These are phyloP conservation scores for Mycena venus DNA, from an alignment of 768 basidiomycete species.

Conservation along the genomic window DNA sequence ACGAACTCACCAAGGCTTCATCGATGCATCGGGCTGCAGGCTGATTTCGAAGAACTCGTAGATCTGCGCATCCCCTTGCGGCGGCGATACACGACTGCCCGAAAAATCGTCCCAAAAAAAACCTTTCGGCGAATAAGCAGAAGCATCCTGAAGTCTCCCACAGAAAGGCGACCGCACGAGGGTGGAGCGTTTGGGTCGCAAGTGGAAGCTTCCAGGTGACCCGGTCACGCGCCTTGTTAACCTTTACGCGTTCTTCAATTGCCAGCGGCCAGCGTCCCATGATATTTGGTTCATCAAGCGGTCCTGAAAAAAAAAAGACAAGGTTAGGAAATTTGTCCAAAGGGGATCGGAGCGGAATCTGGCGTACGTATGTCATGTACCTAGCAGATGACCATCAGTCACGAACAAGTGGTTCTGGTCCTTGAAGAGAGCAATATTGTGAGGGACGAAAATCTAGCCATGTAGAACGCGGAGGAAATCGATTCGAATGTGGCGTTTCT, in stretches of 20 bases:
- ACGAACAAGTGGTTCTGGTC: too few relatives aligned
- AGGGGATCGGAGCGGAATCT: too few relatives aligned
- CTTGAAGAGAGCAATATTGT: too few relatives aligned
- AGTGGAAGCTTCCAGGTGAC: not conserved
- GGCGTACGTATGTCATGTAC: too few relatives aligned
- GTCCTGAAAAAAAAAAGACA: not conserved
- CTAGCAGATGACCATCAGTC: too few relatives aligned
- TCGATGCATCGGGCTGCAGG: too few relatives aligned
- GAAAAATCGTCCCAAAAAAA: not conserved
- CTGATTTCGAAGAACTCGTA: not conserved
- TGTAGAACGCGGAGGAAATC: too few relatives aligned
- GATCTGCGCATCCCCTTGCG: not conserved
- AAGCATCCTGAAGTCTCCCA: not conserved
- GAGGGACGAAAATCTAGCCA: too few relatives aligned
- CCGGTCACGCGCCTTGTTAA: not conserved
- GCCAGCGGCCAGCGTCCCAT: not conserved
- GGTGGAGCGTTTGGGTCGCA: not conserved
- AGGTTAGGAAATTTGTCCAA: not conserved
- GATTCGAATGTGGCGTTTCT: too few relatives aligned
- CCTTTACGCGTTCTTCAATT: not conserved
- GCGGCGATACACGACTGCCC: not conserved
- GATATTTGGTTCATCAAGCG: not conserved
- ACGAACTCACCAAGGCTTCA: not conserved
- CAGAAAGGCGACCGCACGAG: not conserved
- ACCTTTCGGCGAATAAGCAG: not conserved